Percentiles rank a stretch among this genome's conserved stretches.
Evolutionary conservation across 106 monocot species (phyloP).

Genomic region (Phalaenopsis aphrodite): DNA sequence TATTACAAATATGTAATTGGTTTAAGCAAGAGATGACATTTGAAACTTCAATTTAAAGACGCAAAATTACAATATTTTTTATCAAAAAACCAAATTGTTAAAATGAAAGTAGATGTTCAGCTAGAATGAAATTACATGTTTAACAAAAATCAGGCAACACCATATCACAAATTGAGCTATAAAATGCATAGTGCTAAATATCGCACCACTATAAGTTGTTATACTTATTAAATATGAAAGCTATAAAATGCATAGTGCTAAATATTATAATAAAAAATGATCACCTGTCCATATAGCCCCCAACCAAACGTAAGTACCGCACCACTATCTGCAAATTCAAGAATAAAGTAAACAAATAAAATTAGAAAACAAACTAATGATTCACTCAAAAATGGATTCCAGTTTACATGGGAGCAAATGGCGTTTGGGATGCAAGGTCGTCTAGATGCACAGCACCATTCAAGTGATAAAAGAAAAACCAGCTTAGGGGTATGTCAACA

Average conservation of each 20-base stretch:
- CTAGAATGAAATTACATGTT: neutral
- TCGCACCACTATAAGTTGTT: too few relatives aligned
- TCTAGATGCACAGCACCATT: neutral
- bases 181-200: neutral
- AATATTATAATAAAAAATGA: slow-evolving; percentile 7
- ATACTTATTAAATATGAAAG: neutral
- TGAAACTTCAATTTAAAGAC: neutral
- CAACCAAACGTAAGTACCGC: slow-evolving; percentile 92
- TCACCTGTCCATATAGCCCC: slow-evolving; percentile 98
- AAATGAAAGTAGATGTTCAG: neutral
- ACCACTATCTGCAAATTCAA: slow-evolving; percentile 63
- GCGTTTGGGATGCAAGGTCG: neutral
- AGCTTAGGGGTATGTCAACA: neutral
- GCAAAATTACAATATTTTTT: neutral
- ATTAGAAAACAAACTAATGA: neutral
- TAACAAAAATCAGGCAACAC: neutral
- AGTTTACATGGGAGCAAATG: neutral
- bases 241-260: neutral
- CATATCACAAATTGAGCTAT: neutral
- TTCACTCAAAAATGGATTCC: neutral
- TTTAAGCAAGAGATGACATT: too few relatives aligned
- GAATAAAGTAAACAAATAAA: neutral
- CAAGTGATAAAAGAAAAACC: neutral
- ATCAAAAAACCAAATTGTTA: neutral
- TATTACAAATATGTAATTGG: too few relatives aligned